These are phyloP conservation scores for Linderina pennispora DNA, from an alignment of 192 early-diverging fungal genomes.

Conservation along the genomic window DNA sequence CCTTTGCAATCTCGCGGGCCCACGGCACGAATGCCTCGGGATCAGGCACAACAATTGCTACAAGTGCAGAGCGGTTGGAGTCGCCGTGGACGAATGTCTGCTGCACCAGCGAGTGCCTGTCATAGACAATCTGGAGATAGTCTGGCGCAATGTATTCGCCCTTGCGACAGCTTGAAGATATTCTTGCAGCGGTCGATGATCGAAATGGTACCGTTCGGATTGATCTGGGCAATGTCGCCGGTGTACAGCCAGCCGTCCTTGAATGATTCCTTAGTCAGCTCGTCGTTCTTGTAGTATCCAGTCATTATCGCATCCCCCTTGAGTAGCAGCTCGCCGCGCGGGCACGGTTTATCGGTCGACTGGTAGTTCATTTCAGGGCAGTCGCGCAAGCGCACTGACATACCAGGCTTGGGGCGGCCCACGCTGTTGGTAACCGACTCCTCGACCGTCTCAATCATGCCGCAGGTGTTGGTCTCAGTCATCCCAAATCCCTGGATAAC, in stretches of 20 bases:
- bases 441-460: conserved; percentile 1
- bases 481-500: no score
- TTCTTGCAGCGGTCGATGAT: conserved; percentile 76
- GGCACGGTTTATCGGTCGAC: conserved; percentile 63
- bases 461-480: no score
- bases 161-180: conserved; percentile 68
- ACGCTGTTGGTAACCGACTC: conserved; percentile 59
- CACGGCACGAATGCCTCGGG: conserved; percentile 52
- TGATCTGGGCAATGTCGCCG: conserved; percentile 72
- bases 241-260: conserved; percentile 75
- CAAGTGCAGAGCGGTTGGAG: conserved; percentile 64
- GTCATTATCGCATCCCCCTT: conserved; percentile 64
- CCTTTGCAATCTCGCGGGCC: conserved; percentile 38
- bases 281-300: conserved; percentile 72
- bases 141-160: conserved; percentile 87
- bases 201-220: conserved; percentile 53
- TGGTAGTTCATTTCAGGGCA: conserved; percentile 76
- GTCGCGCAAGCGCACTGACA: conserved; percentile 77
- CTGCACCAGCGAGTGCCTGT: conserved; percentile 62
- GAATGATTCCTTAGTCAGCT: conserved; percentile 60
- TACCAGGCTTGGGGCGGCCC: conserved; percentile 53
- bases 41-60: conserved; percentile 79
- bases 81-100: conserved; percentile 88
- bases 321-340: conserved; percentile 80
- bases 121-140: conserved; percentile 69